These are phyloP conservation scores for Hygrophorus pudorinus DNA, from an alignment of 768 basidiomycete species.

Conservation along the genomic window DNA sequence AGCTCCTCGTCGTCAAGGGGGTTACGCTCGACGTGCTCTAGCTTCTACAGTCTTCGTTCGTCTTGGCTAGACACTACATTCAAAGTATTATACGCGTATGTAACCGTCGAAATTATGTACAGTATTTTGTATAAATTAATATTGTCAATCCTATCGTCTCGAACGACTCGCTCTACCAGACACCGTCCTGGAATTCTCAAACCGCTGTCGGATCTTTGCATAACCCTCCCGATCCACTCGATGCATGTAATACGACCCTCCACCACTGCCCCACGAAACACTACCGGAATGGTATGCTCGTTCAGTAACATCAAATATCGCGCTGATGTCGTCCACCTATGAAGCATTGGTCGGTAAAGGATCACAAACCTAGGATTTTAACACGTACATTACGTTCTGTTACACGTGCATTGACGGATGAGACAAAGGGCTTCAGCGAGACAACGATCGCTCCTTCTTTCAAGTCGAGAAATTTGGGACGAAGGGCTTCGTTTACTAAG, in stretches of 20 bases:
- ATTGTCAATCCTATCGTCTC: neutral
- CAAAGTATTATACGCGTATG: too few relatives aligned
- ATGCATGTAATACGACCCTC: constrained; percentile 67
- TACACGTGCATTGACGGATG: constrained; percentile 59
- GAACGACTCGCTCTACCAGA: neutral
- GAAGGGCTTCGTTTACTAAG: constrained; percentile 77
- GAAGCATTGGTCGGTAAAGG: constrained; percentile 4
- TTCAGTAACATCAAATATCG: constrained; percentile 73
- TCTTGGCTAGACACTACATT: too few relatives aligned
- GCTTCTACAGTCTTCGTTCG: too few relatives aligned
- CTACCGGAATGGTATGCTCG: constrained; percentile 58
- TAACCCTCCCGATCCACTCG: constrained; percentile 69
- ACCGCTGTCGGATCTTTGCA: constrained; percentile 43
- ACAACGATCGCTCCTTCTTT: constrained; percentile 90
- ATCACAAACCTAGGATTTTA: neutral
- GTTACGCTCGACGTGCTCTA: too few relatives aligned
- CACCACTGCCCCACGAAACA: constrained; percentile 72
- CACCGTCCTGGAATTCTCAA: constrained; percentile 37
- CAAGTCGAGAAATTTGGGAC: constrained; percentile 86
- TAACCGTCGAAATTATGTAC: too few relatives aligned
- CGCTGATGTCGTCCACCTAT: constrained; percentile 68
- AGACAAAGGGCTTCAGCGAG: constrained; percentile 79
- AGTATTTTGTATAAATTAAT: too few relatives aligned
- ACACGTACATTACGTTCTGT: constrained; percentile 71
- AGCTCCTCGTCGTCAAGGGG: too few relatives aligned